A percentile compares a stretch with the other conserved stretches of the same genome.
Conservation (phyloP, 2,329 filamentous ascomycete species). For the Juglanconis juglandina region DNA sequence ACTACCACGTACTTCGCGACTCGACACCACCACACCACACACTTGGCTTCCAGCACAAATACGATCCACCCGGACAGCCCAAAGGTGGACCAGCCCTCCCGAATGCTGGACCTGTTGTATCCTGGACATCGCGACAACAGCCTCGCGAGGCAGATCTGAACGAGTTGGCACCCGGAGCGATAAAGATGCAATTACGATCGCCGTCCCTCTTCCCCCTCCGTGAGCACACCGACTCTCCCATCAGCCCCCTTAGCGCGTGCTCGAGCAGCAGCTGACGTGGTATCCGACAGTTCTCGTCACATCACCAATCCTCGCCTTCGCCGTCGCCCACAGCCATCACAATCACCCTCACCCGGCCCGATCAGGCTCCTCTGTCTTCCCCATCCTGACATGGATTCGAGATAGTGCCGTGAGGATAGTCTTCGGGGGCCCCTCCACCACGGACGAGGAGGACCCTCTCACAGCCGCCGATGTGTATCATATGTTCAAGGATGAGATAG, state of each 20-base stretch:
- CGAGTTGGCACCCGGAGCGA: background rate
- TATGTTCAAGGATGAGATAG: slow-evolving; percentile 74
- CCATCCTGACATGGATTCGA: slow-evolving; percentile 48
- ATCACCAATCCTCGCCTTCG: background rate
- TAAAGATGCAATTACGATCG: slow-evolving; percentile 13
- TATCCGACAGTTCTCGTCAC: slow-evolving; percentile 2
- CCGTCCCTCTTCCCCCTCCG: slow-evolving; percentile 9
- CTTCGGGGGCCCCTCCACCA: slow-evolving; percentile 43
- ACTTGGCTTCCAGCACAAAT: background rate
- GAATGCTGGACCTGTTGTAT: background rate
- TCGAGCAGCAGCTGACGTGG: background rate
- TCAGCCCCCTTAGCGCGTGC: background rate
- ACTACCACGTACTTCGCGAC: background rate
- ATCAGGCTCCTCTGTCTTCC: slow-evolving; percentile 33
- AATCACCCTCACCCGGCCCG: slow-evolving; percentile 15
- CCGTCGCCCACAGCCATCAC: slow-evolving; percentile 15
- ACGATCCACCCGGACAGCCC: background rate
- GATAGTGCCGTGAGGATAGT: slow-evolving; percentile 48
- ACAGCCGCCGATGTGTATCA: slow-evolving; percentile 24
- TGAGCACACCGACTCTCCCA: background rate
- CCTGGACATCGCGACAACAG: background rate
- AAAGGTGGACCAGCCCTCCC: background rate
- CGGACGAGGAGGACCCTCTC: slow-evolving; percentile 24
- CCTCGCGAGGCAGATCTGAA: background rate
- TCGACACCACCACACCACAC: background rate